Conservation (phyloP, 2,329 filamentous ascomycete genomes). For the Neophaeococcomyces mojaviensis region DNA sequence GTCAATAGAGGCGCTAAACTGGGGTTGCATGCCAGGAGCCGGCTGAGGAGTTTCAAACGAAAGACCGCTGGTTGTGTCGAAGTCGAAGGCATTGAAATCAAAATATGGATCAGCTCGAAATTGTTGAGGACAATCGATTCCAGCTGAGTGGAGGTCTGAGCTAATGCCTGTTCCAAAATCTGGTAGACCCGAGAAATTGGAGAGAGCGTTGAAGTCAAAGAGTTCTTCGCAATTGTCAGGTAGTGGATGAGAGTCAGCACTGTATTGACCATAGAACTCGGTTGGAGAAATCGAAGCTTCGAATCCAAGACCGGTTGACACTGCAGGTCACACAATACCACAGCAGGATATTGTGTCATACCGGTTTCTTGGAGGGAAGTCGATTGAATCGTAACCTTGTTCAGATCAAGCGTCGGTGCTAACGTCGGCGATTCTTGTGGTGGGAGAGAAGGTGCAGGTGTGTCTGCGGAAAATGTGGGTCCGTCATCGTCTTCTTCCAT, state of each 20-base stretch:
- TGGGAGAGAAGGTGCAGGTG: slow-evolving; percentile 5
- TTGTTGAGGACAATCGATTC: slow-evolving; percentile 34
- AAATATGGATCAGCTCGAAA: slow-evolving; percentile 48
- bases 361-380: slow-evolving; percentile 48
- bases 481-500: slow-evolving; percentile 5
- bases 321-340: slow-evolving; percentile 99
- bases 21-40: slow-evolving; percentile 47
- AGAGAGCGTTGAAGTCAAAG: slow-evolving; percentile 57
- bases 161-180: slow-evolving; percentile 69
- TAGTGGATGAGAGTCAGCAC: slow-evolving; percentile 60
- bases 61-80: slow-evolving; percentile 37
- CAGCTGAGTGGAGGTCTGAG: slow-evolving; percentile 56
- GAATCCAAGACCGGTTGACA: slow-evolving; percentile 76
- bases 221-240: slow-evolving; percentile 56
- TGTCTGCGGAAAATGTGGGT: slow-evolving; percentile 4
- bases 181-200: slow-evolving; percentile 62
- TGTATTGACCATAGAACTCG: slow-evolving; percentile 42
- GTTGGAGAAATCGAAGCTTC: slow-evolving; percentile 35
- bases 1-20: slow-evolving; percentile 47
- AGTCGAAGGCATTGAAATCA: slow-evolving; percentile 47
- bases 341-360: slow-evolving; percentile 99
- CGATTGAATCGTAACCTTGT: slow-evolving; percentile 13
- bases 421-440: slow-evolving; percentile 20
- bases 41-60: slow-evolving; percentile 43
- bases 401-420: slow-evolving; percentile 20